These are phyloP conservation scores for Dryas alaskensis DNA, from an alignment of 306 rosid genomes.

Conservation along the genomic window DNA sequence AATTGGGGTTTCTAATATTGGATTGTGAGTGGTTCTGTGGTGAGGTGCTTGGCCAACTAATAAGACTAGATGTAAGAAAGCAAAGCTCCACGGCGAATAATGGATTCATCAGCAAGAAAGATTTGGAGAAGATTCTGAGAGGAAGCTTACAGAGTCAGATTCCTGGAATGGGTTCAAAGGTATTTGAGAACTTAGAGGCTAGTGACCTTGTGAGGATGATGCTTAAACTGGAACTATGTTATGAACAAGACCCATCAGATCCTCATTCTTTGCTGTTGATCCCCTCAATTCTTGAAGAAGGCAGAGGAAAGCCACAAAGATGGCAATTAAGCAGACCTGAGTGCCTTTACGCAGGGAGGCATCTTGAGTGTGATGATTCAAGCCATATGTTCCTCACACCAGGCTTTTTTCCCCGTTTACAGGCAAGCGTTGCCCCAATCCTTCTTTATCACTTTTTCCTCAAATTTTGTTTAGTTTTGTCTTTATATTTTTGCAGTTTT, in stretches of 20 bases:
- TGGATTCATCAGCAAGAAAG: slow-evolving; percentile 72
- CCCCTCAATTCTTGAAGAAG: slow-evolving; percentile 87
- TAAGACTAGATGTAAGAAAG: slow-evolving; percentile 59
- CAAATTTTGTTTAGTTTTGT: not conserved
- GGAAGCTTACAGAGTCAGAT: slow-evolving; percentile 76
- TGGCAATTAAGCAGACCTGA: slow-evolving; percentile 68
- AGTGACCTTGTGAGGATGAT: slow-evolving; percentile 88
- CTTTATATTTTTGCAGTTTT: not conserved
- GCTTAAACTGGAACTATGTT: slow-evolving; percentile 91
- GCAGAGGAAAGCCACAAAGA: slow-evolving; percentile 80
- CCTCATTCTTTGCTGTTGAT: slow-evolving; percentile 62
- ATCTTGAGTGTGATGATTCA: slow-evolving; percentile 93
- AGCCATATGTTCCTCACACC: slow-evolving; percentile 90
- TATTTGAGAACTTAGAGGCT: slow-evolving; percentile 79
- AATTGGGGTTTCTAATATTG: slow-evolving; percentile 70
- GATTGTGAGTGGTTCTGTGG: slow-evolving; percentile 95
- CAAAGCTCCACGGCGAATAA: slow-evolving; percentile 50
- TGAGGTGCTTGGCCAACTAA: slow-evolving; percentile 78
- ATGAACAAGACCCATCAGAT: slow-evolving; percentile 75
- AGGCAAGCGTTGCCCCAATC: slow-evolving; percentile 47
- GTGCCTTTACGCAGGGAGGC: slow-evolving; percentile 68
- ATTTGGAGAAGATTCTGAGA: slow-evolving; percentile 72
- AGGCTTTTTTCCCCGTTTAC: slow-evolving; percentile 90
- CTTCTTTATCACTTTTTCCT: slow-evolving; percentile 3
- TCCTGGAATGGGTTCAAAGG: slow-evolving; percentile 81